phyloP scores from a whole-genome alignment of 352 stramenopile genomes.

The Phytophthora meadii region DNA sequence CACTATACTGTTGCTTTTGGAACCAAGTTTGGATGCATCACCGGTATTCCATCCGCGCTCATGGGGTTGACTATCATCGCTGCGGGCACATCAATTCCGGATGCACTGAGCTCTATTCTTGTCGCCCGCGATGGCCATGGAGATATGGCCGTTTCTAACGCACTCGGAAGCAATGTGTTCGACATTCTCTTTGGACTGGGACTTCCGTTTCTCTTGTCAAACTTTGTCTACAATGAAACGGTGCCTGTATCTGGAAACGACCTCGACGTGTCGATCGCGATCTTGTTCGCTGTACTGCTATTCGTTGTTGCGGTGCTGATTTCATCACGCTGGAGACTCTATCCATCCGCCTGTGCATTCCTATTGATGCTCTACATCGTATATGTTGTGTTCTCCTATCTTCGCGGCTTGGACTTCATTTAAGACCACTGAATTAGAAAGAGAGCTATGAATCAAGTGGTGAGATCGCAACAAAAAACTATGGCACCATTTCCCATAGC shows the following conservation, averaged over 20 bases:
- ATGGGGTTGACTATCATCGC: slow-evolving; percentile 87
- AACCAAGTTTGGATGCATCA: slow-evolving; percentile 71
- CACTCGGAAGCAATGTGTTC: slow-evolving; percentile 87
- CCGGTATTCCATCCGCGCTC: slow-evolving; percentile 70
- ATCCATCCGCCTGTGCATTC: slow-evolving; percentile 46
- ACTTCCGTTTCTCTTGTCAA: slow-evolving; percentile 82
- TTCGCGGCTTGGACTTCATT: slow-evolving; percentile 60
- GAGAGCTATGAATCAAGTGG: no score
- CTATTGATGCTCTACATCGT: slow-evolving; percentile 54
- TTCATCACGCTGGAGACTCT: slow-evolving; percentile 58
- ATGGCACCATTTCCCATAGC: no score
- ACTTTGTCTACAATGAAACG: slow-evolving; percentile 66
- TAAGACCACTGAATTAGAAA: slow-evolving; percentile 11
- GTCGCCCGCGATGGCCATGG: slow-evolving; percentile 82
- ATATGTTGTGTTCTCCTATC: slow-evolving; percentile 70
- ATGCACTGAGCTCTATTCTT: slow-evolving; percentile 81
- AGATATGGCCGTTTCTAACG: slow-evolving; percentile 87
- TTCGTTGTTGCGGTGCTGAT: slow-evolving; percentile 62
- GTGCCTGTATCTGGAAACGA: slow-evolving; percentile 60
- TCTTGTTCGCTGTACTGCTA: slow-evolving; percentile 68
- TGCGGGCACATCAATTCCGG: slow-evolving; percentile 78
- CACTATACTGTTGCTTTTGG: slow-evolving; percentile 72
- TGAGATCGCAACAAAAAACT: no score
- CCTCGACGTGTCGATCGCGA: slow-evolving; percentile 67
- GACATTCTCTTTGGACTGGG: slow-evolving; percentile 84